Evolutionary conservation across 768 basidiomycete genomes (phyloP).

Genomic region (Tulasnella sp.): DNA sequence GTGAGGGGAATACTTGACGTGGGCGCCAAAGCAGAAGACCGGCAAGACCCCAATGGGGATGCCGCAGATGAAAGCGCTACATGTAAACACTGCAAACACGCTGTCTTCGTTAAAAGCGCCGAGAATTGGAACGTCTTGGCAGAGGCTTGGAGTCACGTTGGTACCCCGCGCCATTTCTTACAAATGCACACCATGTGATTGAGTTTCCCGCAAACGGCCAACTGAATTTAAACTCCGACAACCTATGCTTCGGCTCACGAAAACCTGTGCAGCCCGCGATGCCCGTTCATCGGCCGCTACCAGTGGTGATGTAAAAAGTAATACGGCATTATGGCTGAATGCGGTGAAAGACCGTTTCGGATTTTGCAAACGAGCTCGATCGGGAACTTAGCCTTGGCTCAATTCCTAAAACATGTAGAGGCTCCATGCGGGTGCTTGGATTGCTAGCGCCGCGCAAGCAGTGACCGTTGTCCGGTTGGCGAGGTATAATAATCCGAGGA

Average conservation of each 20-base stretch:
- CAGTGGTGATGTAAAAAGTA: no score
- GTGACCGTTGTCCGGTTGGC: background rate
- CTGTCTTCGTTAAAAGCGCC: background rate
- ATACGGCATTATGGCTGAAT: no score
- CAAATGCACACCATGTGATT: background rate
- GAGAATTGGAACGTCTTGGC: background rate
- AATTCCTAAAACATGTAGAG: background rate
- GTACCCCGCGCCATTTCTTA: background rate
- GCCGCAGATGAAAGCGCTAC: background rate
- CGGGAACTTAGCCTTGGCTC: background rate
- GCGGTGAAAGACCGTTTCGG: no score
- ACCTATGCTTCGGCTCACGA: background rate
- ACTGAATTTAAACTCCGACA: no score
- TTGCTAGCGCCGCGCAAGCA: background rate
- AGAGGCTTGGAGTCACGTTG: background rate
- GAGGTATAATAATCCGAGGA: background rate
- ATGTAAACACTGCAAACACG: background rate
- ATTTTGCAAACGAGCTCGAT: background rate
- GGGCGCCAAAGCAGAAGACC: background rate
- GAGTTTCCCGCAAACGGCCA: no score
- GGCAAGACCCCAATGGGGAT: conserved; percentile 19
- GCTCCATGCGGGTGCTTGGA: no score
- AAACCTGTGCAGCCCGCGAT: no score
- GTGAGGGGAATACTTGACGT: conserved; percentile 12
- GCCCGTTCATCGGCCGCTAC: no score